Base-by-base conservation (phyloP, 129 eudicot species). In the Saussurea involucrata region DNA sequence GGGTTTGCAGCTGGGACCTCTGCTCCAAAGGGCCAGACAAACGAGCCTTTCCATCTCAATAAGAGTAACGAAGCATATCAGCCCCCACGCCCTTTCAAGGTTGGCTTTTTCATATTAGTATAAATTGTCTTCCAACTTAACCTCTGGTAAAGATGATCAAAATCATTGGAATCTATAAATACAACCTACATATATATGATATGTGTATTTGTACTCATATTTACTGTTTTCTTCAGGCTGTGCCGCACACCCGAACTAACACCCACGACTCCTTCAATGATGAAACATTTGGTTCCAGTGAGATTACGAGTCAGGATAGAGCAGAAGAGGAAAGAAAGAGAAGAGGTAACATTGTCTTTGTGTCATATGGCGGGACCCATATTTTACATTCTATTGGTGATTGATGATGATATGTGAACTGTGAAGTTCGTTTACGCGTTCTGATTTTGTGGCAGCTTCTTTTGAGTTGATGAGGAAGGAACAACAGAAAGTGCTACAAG, bases 41-140 rank as follows among this genome's bases (percentile, higher is more conserved):
- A 76, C 58, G 97, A 89, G 46, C 88, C 83, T 68, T n/a, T 76
- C 73, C 97, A 87, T 60, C 92, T 87, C 73, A 92, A 78, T 73
- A 88, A 73, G 88, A 92, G 88, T 86, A 88, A 79, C 25, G 97
- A 90, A 78, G 95, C 96, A 8, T 95, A 95, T 88, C 99, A 95
- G 46, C 99, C 99, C 58, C 99, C 99, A 82, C 96, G 99, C 29
- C 99, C 99, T 70, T 95, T 85, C 78, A 92, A 95, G 96, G 99
- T 92, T 21, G 32, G 25, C 6, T 66, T 70, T 69, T 7, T 58
- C 60, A 72, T 66, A 68, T 63, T 66, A 29, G 18, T 76, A 68
- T 42, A 37, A 27, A 53, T 61, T 13, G 71, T 32, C 29, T 70
- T 60, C 32, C 28, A 60, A 33, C 67, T 25, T 27, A 40, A 22